These are phyloP conservation scores for Cercospora zeina DNA, from an alignment of 2,329 filamentous ascomycete genomes.

Conservation along the genomic window DNA sequence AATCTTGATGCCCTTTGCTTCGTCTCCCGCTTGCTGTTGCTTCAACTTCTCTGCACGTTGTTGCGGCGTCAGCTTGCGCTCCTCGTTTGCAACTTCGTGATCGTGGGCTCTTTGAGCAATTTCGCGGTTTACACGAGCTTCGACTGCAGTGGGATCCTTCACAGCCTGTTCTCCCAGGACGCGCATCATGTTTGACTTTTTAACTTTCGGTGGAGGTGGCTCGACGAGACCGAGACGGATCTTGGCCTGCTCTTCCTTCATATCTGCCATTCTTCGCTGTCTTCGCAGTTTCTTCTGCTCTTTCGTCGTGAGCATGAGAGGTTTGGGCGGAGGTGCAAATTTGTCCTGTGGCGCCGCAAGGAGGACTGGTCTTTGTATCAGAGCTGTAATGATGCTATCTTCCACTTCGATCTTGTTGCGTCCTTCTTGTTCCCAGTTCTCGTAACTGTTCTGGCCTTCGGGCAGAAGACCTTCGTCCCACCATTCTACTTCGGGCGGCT, in stretches of 20 bases:
- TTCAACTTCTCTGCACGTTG: slow-evolving; percentile 80
- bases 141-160: slow-evolving; percentile 95
- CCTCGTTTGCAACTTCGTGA: slow-evolving; percentile 77
- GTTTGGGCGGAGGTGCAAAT: slow-evolving; percentile 73
- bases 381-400: slow-evolving; percentile 86
- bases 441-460: slow-evolving; percentile 65
- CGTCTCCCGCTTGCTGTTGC: slow-evolving; percentile 81
- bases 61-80: slow-evolving; percentile 85
- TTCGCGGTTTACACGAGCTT: slow-evolving; percentile 88
- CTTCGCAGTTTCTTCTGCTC: slow-evolving; percentile 90
- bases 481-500: slow-evolving; percentile 90
- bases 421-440: slow-evolving; percentile 61
- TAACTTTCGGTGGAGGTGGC: slow-evolving; percentile 91
- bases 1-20: slow-evolving; percentile 78
- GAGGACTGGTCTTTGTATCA: slow-evolving; percentile 89
- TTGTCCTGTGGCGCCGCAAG: slow-evolving; percentile 91
- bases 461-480: slow-evolving; percentile 90
- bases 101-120: slow-evolving; percentile 81
- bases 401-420: slow-evolving; percentile 71
- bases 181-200: slow-evolving; percentile 96
- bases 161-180: slow-evolving; percentile 90
- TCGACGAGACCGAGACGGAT: slow-evolving; percentile 87
- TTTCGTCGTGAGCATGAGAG: slow-evolving; percentile 86
- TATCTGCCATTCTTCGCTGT: slow-evolving; percentile 84
- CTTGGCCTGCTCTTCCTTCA: slow-evolving; percentile 96